A percentile compares a stretch with the other conserved stretches of the same genome.
Evolutionary conservation across 768 basidiomycete genomes (phyloP).

Genomic region (Psilocybe tampanensis): DNA sequence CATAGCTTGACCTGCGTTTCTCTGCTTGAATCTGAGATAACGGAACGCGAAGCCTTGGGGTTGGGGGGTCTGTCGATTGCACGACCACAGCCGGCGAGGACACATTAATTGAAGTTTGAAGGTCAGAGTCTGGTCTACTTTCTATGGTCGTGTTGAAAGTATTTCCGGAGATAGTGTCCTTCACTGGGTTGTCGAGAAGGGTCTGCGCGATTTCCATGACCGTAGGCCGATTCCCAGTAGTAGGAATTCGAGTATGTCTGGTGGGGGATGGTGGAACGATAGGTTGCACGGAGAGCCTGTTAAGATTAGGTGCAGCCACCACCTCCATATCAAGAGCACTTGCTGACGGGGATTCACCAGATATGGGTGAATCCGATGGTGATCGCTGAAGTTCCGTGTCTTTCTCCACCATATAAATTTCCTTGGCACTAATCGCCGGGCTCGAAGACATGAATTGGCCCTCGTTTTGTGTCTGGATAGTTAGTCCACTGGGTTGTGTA

Average conservation of each 20-base stretch:
- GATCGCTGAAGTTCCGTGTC: not conserved
- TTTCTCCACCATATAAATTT: not conserved
- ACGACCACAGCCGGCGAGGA: slow-evolving; percentile 9
- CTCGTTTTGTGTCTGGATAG: too few species aligned
- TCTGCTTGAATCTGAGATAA: slow-evolving; percentile 42
- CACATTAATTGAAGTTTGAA: not conserved
- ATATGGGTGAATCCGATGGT: not conserved
- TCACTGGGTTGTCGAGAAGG: slow-evolving; percentile 36
- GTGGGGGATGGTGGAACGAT: slow-evolving; percentile 10
- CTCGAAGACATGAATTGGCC: too few species aligned
- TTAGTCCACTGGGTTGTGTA: too few species aligned
- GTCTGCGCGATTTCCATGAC: slow-evolving; percentile 82
- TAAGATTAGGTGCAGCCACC: not conserved
- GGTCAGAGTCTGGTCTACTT: not conserved
- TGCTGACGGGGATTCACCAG: not conserved
- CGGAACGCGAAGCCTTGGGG: slow-evolving; percentile 21
- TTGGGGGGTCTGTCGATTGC: too few species aligned
- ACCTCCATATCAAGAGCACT: not conserved
- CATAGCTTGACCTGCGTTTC: slow-evolving; percentile 67
- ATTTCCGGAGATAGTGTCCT: not conserved
- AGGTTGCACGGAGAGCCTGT: not conserved
- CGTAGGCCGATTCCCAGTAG: slow-evolving; percentile 67
- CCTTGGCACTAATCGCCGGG: too few species aligned
- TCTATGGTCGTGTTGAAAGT: not conserved
- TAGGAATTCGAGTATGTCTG: slow-evolving; percentile 61